Evolutionary conservation across 2,329 filamentous ascomycete genomes (phyloP), one percentile per base, ranked within the genome.

Genomic region (Ceratocystis destructans): DNA sequence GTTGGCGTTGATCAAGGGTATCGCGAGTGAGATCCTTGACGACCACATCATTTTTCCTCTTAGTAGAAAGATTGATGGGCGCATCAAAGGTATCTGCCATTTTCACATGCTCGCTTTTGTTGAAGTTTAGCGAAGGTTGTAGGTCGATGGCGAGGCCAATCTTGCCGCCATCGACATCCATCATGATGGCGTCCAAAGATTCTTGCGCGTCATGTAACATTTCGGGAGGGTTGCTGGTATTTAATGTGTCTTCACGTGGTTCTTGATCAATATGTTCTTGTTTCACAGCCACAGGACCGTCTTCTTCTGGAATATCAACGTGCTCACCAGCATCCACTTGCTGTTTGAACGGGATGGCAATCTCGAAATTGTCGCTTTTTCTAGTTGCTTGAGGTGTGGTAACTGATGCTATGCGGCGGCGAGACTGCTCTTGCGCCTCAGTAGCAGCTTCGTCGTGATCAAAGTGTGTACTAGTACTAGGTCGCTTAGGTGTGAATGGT

Each of bases 1-100:
- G 86, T 71, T 95, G 87, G 63, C 87, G 87, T 74, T 96, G 89
- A 72, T 95, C 90, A 1, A 90, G 78, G 53, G 83, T 84, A 57
- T 86, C 76, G 17, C 83, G 79, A 22, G 87, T 77, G 2, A 83
- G 74, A 62, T 83, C 81, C 12, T 82, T 79, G 6, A 79, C 80
- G 62, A 82, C 78, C 22, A 76, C 74, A 25, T 78, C 76, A 28
- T 79, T 77, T 46, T 76, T 75, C 68, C 83, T 85, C 66, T 76
- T 75, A 37, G 72, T 72, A 3, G 82, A 83, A 25, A 83, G 70
- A 66, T 79, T 76, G 15, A 74, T 70, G 1, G 80, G 79, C 20
- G 79, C 76, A 67, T 82, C 78, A 0, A 78, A 75, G 1, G 76
- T 73, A 68, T 81, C 78, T 1, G 76, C 72, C 2, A 82, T 75